Percentiles rank a stretch among this genome's conserved stretches.
Conservation (phyloP, 148 eudicot genomes). For the Simmondsia chinensis region DNA sequence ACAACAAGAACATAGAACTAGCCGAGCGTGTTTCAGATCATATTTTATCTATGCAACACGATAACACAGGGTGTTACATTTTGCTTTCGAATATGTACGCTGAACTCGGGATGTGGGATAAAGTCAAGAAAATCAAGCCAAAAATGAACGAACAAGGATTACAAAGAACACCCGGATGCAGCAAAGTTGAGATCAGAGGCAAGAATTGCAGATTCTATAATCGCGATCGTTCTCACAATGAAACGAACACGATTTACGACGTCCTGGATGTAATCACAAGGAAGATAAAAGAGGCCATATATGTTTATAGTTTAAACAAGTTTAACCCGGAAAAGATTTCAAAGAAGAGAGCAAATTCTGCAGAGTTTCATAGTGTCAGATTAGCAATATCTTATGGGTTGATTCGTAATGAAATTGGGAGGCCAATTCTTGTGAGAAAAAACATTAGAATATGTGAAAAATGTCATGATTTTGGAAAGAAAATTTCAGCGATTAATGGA, state of each 20-base stretch:
- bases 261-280: constrained; percentile 30
- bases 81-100: constrained; percentile 58
- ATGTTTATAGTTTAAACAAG: constrained; percentile 14
- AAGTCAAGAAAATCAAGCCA: constrained; percentile 31
- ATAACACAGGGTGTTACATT: constrained; percentile 50
- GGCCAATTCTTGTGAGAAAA: constrained; percentile 43
- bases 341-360: constrained; percentile 22
- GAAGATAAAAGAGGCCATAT: constrained; percentile 26
- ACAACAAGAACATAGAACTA: constrained; percentile 33
- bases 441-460: constrained; percentile 51
- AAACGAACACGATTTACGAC: constrained; percentile 32
- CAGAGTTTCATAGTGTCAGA: constrained; percentile 55
- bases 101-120: constrained; percentile 54
- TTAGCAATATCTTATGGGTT: constrained; percentile 45
- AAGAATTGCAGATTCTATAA: constrained; percentile 28
- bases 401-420: constrained; percentile 32
- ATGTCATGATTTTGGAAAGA: constrained; percentile 51
- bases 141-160: constrained; percentile 33
- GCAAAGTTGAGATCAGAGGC: constrained; percentile 29
- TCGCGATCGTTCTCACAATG: constrained; percentile 33
- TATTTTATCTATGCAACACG: constrained; percentile 26
- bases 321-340: constrained; percentile 27
- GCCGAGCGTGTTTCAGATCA: constrained; percentile 51
- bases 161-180: constrained; percentile 29
- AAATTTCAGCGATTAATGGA: constrained; percentile 31